These are phyloP conservation scores for Heritiera littoralis DNA, from an alignment of 345 rosid genomes.

Conservation along the genomic window DNA sequence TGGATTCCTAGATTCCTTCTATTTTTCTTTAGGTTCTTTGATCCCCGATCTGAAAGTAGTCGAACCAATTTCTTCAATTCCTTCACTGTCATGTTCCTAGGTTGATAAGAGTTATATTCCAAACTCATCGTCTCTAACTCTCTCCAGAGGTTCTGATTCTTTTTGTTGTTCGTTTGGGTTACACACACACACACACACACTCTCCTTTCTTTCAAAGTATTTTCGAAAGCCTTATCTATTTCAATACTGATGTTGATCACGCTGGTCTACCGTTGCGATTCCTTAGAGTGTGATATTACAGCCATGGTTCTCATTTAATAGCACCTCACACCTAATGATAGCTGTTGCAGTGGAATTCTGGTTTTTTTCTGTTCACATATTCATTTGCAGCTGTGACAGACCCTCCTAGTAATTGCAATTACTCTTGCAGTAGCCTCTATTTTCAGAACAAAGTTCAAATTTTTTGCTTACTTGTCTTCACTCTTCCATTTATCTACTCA, in stretches of 20 bases:
- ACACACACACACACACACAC: no score
- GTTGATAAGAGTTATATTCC: not conserved
- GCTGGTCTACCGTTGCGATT: not conserved
- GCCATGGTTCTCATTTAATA: not conserved
- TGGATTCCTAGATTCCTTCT: conserved; percentile 11
- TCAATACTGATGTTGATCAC: not conserved
- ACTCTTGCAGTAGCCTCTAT: not conserved
- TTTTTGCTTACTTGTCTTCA: not conserved
- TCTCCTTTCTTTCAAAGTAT: not conserved
- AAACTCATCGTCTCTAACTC: not conserved
- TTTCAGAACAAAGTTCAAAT: not conserved
- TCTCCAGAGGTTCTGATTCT: conserved; percentile 9
- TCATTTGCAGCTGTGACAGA: not conserved
- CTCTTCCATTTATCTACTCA: not conserved
- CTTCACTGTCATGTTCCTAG: not conserved
- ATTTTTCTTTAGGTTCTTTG: not conserved
- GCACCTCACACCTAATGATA: not conserved
- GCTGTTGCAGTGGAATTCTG: not conserved
- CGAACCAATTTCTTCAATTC: not conserved
- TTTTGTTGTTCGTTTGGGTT: not conserved
- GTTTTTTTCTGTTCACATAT: not conserved
- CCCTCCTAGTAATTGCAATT: not conserved
- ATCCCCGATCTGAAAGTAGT: conserved; percentile 12
- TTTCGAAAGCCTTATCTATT: not conserved
- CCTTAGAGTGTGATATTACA: not conserved